Evolutionary conservation across 805 yeast species (phyloP).

Genomic region (Saccharomyces paradoxus): DNA sequence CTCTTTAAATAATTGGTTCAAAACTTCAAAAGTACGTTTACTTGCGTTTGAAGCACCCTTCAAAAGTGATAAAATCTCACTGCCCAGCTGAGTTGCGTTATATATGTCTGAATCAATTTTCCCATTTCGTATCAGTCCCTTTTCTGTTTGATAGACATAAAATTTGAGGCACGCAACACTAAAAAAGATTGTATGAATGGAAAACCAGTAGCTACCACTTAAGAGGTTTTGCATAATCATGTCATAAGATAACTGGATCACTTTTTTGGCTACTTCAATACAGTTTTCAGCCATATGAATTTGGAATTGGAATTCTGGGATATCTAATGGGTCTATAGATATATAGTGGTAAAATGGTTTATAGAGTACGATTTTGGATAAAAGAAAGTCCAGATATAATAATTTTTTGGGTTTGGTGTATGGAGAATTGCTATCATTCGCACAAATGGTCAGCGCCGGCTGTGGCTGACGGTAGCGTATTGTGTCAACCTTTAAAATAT

Average conservation of each 20-base stretch:
- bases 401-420: conserved; percentile 69
- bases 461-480: neutral
- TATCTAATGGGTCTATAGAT: conserved; percentile 26
- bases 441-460: neutral
- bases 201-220: conserved; percentile 86
- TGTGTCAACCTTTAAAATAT: neutral
- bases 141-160: conserved; percentile 25
- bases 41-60: conserved; percentile 70
- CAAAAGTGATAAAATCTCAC: conserved; percentile 53
- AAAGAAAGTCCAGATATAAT: conserved; percentile 61
- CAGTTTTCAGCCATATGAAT: conserved; percentile 73
- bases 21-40: conserved; percentile 62
- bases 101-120: conserved; percentile 30
- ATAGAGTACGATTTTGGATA: conserved; percentile 72
- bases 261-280: conserved; percentile 74
- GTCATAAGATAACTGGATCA: conserved; percentile 70
- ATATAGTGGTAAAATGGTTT: conserved; percentile 84
- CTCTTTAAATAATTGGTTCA: conserved; percentile 68
- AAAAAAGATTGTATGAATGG: conserved; percentile 81
- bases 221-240: conserved; percentile 65
- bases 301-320: conserved; percentile 50
- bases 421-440: neutral
- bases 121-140: neutral
- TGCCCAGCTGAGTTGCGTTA: conserved; percentile 64
- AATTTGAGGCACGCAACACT: conserved; percentile 81